These are phyloP conservation scores for Suillus brevipes DNA, from an alignment of 768 basidiomycete genomes.

Conservation along the genomic window DNA sequence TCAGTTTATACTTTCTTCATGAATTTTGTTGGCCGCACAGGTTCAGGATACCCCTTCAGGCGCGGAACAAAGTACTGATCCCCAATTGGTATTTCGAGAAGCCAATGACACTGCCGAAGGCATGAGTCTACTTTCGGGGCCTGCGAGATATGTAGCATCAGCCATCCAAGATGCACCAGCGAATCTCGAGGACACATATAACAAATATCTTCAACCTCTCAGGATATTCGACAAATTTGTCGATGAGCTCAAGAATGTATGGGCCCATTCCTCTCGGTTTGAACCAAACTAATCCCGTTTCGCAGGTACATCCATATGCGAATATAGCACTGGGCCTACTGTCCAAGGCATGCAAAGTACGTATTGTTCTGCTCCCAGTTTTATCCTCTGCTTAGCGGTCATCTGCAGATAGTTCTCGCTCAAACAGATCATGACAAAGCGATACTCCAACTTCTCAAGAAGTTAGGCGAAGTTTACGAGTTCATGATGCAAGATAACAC, in stretches of 20 bases:
- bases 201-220: neutral
- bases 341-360: neutral
- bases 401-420: neutral
- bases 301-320: constrained; percentile 5
- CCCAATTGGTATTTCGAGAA: neutral
- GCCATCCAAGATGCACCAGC: neutral
- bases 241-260: neutral
- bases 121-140: neutral
- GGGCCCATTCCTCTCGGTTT: neutral
- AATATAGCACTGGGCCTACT: neutral
- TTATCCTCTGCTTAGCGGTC: no score
- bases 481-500: constrained; percentile 2
- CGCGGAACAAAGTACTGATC: neutral
- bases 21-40: neutral
- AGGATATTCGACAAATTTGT: neutral
- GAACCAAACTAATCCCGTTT: neutral
- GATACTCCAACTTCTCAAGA: no score
- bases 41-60: neutral
- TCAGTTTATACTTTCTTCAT: neutral
- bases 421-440: constrained; percentile 1
- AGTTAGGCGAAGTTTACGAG: constrained; percentile 5
- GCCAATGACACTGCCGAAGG: neutral
- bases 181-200: neutral
- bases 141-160: neutral
- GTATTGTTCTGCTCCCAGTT: neutral